Conservation (phyloP, 305 asterid species). For the Solanum hybrid region DNA sequence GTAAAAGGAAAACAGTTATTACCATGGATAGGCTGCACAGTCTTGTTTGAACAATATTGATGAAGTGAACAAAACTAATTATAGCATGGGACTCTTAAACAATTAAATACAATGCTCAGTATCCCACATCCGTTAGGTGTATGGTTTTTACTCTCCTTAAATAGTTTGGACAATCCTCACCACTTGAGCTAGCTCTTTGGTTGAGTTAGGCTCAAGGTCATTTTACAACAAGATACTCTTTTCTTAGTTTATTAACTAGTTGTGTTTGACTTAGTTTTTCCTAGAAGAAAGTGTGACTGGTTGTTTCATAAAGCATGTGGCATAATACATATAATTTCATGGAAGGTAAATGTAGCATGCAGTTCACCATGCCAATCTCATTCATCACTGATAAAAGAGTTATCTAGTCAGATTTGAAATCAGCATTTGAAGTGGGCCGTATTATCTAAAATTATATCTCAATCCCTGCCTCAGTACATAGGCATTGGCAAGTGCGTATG, state of each 20-base stretch:
- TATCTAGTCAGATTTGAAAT: neutral
- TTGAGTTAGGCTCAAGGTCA: neutral
- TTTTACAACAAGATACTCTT: neutral
- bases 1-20: neutral
- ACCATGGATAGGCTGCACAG: neutral
- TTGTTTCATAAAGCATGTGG: neutral
- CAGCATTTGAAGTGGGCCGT: neutral
- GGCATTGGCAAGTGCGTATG: neutral
- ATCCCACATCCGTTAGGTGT: neutral
- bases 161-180: neutral
- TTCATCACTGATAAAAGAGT: neutral
- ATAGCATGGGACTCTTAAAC: neutral
- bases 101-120: neutral
- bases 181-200: neutral
- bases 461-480: neutral
- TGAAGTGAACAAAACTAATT: neutral
- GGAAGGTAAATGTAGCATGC: neutral
- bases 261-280: neutral
- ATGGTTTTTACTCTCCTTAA: neutral
- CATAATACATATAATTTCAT: neutral
- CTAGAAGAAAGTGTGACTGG: neutral
- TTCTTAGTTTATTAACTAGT: neutral
- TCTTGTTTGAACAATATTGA: neutral
- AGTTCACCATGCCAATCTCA: neutral
- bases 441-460: neutral